Evolutionary conservation across 371 early-diverging fungal species (phyloP).

Genomic region (Thermomucor indicae-seudaticae): DNA sequence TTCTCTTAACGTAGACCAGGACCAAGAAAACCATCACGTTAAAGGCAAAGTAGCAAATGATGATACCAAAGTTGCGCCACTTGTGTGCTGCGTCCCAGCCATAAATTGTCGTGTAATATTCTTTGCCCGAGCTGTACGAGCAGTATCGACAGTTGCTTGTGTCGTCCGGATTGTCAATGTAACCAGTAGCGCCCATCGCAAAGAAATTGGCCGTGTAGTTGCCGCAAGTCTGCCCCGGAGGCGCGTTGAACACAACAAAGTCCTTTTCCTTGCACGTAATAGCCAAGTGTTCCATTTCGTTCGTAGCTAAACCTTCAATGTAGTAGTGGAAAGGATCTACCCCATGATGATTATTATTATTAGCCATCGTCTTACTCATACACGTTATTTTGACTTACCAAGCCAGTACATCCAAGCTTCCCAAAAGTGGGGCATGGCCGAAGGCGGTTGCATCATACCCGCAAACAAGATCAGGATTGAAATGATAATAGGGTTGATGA

Average conservation of each 20-base stretch:
- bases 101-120: conserved; percentile 28
- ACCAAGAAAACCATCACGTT: conserved; percentile 36
- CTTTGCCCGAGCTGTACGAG: conserved; percentile 46
- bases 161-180: conserved; percentile 41
- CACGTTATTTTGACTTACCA: conserved; percentile 16
- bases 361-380: neutral
- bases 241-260: conserved; percentile 46
- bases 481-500: conserved; percentile 70
- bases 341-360: too few relatives aligned
- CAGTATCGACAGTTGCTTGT: conserved; percentile 58
- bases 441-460: conserved; percentile 66
- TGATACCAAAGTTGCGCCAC: conserved; percentile 65
- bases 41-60: conserved; percentile 41
- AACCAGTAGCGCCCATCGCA: conserved; percentile 40
- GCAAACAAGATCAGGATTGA: conserved; percentile 68
- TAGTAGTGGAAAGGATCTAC: conserved; percentile 61
- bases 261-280: conserved; percentile 48
- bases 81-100: conserved; percentile 42
- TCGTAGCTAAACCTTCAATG: conserved; percentile 64
- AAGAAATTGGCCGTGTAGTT: conserved; percentile 51
- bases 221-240: conserved; percentile 53
- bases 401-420: conserved; percentile 76
- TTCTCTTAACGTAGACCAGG: conserved; percentile 16
- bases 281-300: conserved; percentile 46
- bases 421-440: conserved; percentile 74